Conservation (phyloP, 805 yeast species). For the Starmera amethionina region DNA sequence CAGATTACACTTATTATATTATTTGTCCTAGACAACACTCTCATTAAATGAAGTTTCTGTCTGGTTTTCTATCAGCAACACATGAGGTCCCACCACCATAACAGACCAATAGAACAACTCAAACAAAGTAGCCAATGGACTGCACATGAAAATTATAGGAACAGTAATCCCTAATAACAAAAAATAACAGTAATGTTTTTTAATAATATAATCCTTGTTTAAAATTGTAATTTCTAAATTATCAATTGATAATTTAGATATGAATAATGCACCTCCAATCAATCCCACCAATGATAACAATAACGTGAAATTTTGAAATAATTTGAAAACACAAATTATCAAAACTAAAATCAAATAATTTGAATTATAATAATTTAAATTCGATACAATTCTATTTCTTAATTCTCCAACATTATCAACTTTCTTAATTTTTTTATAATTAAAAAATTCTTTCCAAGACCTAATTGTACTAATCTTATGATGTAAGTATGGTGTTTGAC, state of each 20-base stretch:
- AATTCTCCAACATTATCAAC: conserved; percentile 8
- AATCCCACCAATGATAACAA: conserved; percentile 5
- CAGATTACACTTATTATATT: too few relatives aligned
- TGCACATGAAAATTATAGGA: conserved; percentile 12
- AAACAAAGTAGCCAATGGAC: conserved; percentile 3
- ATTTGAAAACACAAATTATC: conserved; percentile 6
- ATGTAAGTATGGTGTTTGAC: conserved; percentile 15
- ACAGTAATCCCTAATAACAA: conserved; percentile 6
- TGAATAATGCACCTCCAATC: conserved; percentile 3
- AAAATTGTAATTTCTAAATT: conserved; percentile 3
- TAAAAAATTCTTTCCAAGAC: conserved; percentile 13
- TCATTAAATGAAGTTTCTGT: conserved; percentile 16
- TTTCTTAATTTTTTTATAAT: conserved; percentile 5
- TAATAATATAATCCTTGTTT: conserved; percentile 2
- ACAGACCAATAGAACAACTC: background rate
- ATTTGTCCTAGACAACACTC: conserved; percentile 8
- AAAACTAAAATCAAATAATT: conserved; percentile 11
- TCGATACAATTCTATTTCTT: conserved; percentile 6
- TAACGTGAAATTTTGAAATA: conserved; percentile 12
- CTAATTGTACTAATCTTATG: conserved; percentile 14
- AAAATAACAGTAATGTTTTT: conserved; percentile 9
- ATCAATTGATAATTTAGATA: conserved; percentile 3
- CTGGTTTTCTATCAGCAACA: conserved; percentile 8
- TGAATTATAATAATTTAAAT: conserved; percentile 14
- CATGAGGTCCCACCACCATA: conserved; percentile 5